Evolutionary conservation across 2,329 filamentous ascomycete species (phyloP), one percentile per base, ranked within the genome.

Genomic region (Tolypocladium pustulatum): DNA sequence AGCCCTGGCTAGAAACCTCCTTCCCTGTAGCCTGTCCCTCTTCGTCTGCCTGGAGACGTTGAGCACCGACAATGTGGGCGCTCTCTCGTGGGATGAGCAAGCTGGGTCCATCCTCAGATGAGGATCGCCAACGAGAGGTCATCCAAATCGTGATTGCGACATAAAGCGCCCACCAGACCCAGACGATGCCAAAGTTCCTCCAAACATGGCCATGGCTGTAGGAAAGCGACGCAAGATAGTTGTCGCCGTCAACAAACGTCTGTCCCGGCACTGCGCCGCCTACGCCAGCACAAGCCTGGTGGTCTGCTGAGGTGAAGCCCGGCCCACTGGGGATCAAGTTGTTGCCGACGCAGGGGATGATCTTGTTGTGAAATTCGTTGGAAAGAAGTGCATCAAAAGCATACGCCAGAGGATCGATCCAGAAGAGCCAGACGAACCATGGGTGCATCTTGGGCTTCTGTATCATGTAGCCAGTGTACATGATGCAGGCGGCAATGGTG

Each of bases 371-470:
- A 59, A 91, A 90, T 67, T 91, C 88, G 64, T 91, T 91, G 0
- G 84, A 76, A 66, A 90, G 76, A 0, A 91, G 69, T 0, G 81
- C 81, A 62, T 90, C 84, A 59, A 90, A 91, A 0, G 78, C 84
- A 59, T 90, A 90, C 0, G 87, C 82, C 3, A 91, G 73, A 0
- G 87, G 87, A 62, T 88, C 79, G 27, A 87, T 79, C 81, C 83
- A 86, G 61, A 79, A 85, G 3, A 87, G 68, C 84, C 84, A 87
- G 3, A 75, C 72, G 30, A 87, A 80, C 82, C 83, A 87, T 0
- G 80, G 78, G 46, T 83, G 81, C 84, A 87, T 86, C 60, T 82
- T 74, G 27, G 77, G 77, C 30, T 84, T 82, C 5, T 77, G 78
- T 59, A 87, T 86, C 66, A 86, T 76, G 68, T 84, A 88, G 17